These are phyloP conservation scores for Penicillium sp. DNA, from an alignment of 2,329 filamentous ascomycete genomes.

Conservation along the genomic window DNA sequence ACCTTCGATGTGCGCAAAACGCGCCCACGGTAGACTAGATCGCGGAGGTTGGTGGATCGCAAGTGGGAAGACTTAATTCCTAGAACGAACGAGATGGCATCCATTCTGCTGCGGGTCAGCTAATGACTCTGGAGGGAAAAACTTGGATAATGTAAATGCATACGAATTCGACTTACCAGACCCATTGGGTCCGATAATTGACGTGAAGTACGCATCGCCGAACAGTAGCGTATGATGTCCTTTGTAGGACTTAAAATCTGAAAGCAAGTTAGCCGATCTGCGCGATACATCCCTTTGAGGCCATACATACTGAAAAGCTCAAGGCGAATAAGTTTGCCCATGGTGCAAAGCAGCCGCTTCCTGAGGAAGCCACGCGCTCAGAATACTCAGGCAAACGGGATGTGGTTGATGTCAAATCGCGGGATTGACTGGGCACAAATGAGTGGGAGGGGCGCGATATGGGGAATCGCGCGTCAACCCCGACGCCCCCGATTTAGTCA, in stretches of 20 bases:
- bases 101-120: slow-evolving; percentile 67
- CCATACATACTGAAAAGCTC: slow-evolving; percentile 79
- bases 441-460: slow-evolving; percentile 26
- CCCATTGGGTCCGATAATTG: slow-evolving; percentile 98
- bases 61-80: slow-evolving; percentile 99
- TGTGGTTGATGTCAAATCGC: slow-evolving; percentile 13
- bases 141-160: slow-evolving; percentile 35
- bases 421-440: slow-evolving; percentile 7
- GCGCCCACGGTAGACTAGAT: slow-evolving; percentile 92
- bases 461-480: slow-evolving; percentile 21
- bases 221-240: slow-evolving; percentile 92
- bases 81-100: slow-evolving; percentile 97
- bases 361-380: slow-evolving; percentile 22
- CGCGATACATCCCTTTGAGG: slow-evolving; percentile 3
- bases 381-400: slow-evolving; percentile 2
- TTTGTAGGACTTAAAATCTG: slow-evolving; percentile 99
- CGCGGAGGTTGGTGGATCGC: slow-evolving; percentile 87
- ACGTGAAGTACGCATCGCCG: slow-evolving; percentile 97
- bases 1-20: slow-evolving; percentile 90
- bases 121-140: neutral
- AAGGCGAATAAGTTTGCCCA: slow-evolving; percentile 94
- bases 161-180: slow-evolving; percentile 98
- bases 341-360: slow-evolving; percentile 51
- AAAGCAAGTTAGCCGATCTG: slow-evolving; percentile 28
- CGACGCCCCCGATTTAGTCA: slow-evolving; percentile 30